Conservation (phyloP, 257 asterid genomes). For the Verbascum thapsus region DNA sequence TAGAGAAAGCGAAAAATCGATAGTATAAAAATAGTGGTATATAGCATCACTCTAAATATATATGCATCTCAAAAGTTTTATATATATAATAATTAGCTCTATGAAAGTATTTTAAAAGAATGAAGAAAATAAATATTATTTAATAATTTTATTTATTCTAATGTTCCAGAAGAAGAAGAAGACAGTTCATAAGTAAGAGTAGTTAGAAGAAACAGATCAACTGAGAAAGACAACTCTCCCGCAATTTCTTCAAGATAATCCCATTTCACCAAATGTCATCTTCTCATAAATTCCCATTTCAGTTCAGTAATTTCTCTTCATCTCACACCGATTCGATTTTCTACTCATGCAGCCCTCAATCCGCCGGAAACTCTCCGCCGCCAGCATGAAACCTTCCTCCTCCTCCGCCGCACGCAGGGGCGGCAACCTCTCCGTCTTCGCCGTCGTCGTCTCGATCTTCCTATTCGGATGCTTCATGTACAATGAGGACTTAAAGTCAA, state of each 20-base stretch:
- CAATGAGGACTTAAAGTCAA: slow-evolving; percentile 73
- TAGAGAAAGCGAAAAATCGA: no score
- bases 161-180: no score
- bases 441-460: slow-evolving; percentile 62
- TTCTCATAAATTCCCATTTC: neutral
- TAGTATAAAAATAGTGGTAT: no score
- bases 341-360: slow-evolving; percentile 63
- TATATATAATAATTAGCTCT: no score
- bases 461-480: slow-evolving; percentile 84
- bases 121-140: no score
- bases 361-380: slow-evolving; percentile 56
- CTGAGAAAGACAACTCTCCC: slow-evolving; percentile 68
- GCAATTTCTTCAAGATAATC: slow-evolving; percentile 45
- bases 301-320: neutral
- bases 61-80: no score
- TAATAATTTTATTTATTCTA: no score
- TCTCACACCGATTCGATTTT: no score
- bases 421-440: slow-evolving; percentile 59
- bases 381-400: slow-evolving; percentile 55
- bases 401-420: slow-evolving; percentile 50
- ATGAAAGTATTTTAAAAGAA: no score
- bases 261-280: slow-evolving; percentile 82
- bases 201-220: slow-evolving; percentile 38
- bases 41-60: no score
- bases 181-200: slow-evolving; percentile 12